Conservation (phyloP, 768 basidiomycete genomes). For the Sarcodon aspratus region DNA sequence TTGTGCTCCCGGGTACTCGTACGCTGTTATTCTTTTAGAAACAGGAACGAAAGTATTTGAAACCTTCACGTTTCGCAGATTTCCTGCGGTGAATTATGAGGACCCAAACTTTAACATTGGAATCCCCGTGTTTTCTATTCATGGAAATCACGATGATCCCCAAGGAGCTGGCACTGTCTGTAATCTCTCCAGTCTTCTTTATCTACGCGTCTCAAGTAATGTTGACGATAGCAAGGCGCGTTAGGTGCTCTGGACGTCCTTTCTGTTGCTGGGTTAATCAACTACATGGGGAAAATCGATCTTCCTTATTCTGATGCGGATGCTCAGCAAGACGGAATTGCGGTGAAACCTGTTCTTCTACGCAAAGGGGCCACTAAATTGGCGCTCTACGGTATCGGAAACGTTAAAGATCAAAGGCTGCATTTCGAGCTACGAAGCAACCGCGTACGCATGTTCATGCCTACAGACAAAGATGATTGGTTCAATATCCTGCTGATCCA, state of each 20-base stretch:
- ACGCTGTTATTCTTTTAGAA: constrained; percentile 15
- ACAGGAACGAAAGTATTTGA: neutral
- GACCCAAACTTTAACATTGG: constrained; percentile 91
- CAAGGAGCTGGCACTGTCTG: constrained; percentile 88
- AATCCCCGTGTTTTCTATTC: constrained; percentile 98
- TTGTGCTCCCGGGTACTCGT: constrained; percentile 78
- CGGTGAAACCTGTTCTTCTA: constrained; percentile 82
- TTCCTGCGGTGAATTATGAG: constrained; percentile 95
- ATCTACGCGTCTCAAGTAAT: neutral
- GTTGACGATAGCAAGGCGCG: constrained; percentile 67
- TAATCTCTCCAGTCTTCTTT: constrained; percentile 1
- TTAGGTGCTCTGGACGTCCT: constrained; percentile 92
- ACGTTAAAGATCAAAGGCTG: constrained; percentile 94
- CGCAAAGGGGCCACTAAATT: constrained; percentile 78
- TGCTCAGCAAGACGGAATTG: constrained; percentile 62
- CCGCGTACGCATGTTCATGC: constrained; percentile 94
- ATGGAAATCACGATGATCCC: constrained; percentile 98
- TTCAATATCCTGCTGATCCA: constrained; percentile 92
- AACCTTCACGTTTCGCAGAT: constrained; percentile 34
- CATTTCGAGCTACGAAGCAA: constrained; percentile 92
- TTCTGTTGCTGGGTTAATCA: constrained; percentile 86
- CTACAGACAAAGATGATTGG: constrained; percentile 82
- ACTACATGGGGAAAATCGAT: constrained; percentile 97
- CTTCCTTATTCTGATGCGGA: constrained; percentile 64
- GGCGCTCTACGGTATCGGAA: constrained; percentile 93